Base-by-base conservation (phyloP, 768 basidiomycete genomes). In the Leccinellum luteum region DNA sequence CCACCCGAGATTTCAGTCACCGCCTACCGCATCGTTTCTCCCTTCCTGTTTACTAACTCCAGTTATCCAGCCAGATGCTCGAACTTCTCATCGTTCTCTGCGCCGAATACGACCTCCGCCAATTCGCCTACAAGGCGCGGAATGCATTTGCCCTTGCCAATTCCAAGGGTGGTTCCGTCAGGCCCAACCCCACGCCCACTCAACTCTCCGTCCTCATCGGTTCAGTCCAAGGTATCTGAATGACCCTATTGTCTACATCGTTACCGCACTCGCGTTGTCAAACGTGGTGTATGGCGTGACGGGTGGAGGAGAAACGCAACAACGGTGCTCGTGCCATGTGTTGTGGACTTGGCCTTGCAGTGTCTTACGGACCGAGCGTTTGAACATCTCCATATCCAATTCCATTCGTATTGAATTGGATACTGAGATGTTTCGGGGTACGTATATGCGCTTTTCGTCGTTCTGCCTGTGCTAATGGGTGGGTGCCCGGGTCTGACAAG, bases 401-500 rank as follows among this genome's bases (percentile, higher is more conserved):
- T 51, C 4, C 61, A 58, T 41, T 19, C 25, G n/a, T n/a, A n/a
- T n/a, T n/a, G n/a, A n/a, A n/a, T n/a, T n/a, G n/a, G n/a, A n/a
- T n/a, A n/a, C n/a, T n/a, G n/a, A n/a, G n/a, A n/a, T n/a, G n/a
- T 10, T 50, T 63, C 43, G 48, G 48, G 56, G 61, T 63, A 58
- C 30, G 56, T 41, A 13, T 17, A 38, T 34, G 32, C 32, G 14
- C 32, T 34, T 3, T 31, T 31, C 30, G 30, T 34, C 32, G 14
- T 34, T 14, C 17, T 38, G n/a, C n/a, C n/a, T n/a, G n/a, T n/a
- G n/a, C n/a, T n/a, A n/a, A n/a, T n/a, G 35, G 35, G 35, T 14
- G 32, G 32, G 14, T 15, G 32, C 6, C 14, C 32, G 32, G 34
- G n/a, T n/a, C n/a, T n/a, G n/a, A n/a, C n/a, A n/a, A n/a, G n/a